Conservation (phyloP, 768 basidiomycete species). For the Lactarius quietus region DNA sequence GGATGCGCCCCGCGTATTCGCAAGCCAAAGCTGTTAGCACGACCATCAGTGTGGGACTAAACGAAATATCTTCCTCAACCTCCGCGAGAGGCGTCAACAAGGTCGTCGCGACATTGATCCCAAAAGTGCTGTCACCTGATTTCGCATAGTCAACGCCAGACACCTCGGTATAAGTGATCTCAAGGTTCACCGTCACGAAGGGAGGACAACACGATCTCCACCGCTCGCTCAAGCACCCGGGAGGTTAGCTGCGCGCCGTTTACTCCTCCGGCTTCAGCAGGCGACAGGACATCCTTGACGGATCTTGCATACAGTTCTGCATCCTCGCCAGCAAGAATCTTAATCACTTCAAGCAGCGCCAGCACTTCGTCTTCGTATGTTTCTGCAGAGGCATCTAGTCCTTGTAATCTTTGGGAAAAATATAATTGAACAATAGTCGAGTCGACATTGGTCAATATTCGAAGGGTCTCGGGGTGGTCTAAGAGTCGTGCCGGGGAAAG, state of each 20-base stretch:
- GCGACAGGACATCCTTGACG: conserved; percentile 41
- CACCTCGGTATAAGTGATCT: conserved; percentile 1
- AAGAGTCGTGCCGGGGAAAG: neutral
- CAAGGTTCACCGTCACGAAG: conserved; percentile 46
- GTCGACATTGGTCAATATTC: conserved; percentile 57
- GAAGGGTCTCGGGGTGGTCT: conserved; percentile 49
- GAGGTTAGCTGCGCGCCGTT: conserved; percentile 32
- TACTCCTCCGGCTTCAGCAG: conserved; percentile 34
- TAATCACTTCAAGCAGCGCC: conserved; percentile 55
- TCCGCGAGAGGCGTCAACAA: conserved; percentile 23
- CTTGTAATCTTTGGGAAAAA: conserved; percentile 43
- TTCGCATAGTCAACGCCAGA: neutral
- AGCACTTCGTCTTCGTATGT: conserved; percentile 41
- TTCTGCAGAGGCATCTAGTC: conserved; percentile 35
- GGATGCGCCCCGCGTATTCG: conserved; percentile 52
- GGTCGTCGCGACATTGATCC: conserved; percentile 37
- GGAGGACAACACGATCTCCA: conserved; percentile 52
- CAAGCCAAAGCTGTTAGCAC: conserved; percentile 66
- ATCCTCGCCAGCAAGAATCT: conserved; percentile 44
- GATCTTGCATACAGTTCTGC: conserved; percentile 56
- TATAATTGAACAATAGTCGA: conserved; percentile 52
- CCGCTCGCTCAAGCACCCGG: conserved; percentile 50
- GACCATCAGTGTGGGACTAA: conserved; percentile 58
- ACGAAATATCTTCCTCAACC: conserved; percentile 25
- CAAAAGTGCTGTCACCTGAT: conserved; percentile 12